Evolutionary conservation across 2,329 filamentous ascomycete genomes (phyloP), one percentile per base, ranked within the genome.

Genomic region (Neopestalotiopsis sp.): DNA sequence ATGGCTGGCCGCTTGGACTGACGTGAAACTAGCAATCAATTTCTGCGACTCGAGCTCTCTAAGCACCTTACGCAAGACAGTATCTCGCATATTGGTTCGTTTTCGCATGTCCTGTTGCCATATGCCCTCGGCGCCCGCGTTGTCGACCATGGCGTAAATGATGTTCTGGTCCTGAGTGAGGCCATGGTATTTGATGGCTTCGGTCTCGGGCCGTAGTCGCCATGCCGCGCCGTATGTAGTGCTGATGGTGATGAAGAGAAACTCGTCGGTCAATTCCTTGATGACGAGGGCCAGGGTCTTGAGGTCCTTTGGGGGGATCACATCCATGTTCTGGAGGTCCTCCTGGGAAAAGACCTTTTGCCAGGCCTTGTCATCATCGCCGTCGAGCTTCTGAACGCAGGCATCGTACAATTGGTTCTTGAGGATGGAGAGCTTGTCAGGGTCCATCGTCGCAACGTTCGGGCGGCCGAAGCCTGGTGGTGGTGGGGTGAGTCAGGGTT

Each of bases 81-180:
- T 91, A 76, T 95, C 93, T 82, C 97, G 94, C 79, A 97, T 89
- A 80, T 94, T 92, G 68, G 94, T 91, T 70, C 91, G 90, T 74
- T 86, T 87, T 79, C 95, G 93, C 74, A 99, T 91, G 14, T 90
- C 92, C 78, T 94, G 94, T 71, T 92, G 92, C 96, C 96, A 99
- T 76, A 97, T 94, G 70, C 95, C 96, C 75, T 94, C 92, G 72
- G 89, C 88, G 72, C 92, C 93, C 38, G 93, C 91, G 74, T 93
- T 91, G 81, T 98, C 95, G 77, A 99, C 95, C 74, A 94, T 89
- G 72, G 91, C 90, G 86, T 97, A 98, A 32, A 98, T 92, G 77
- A 97, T 87, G 77, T 90, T 89, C 81, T 91, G 88, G 74, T 98
- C 95, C 76, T 95, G 90, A 70, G 89, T 88, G 28, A 61, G 58